These are phyloP conservation scores for Postia placenta DNA, from an alignment of 768 basidiomycete genomes.

Conservation along the genomic window DNA sequence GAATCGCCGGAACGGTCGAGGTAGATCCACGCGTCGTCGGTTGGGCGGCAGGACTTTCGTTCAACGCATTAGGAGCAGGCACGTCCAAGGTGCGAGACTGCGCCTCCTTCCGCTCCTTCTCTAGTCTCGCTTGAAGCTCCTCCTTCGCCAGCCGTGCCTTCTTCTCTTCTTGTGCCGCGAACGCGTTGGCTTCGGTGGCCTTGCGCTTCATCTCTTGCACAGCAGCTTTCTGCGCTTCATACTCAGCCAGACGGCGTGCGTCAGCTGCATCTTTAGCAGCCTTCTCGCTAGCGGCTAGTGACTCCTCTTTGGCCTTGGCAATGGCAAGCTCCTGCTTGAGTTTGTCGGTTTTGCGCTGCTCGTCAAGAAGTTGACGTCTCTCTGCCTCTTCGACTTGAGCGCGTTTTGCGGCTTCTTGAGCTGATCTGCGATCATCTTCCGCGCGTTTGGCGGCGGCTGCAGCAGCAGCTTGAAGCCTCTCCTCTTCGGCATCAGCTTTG, in stretches of 20 bases:
- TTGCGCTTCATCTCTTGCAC: conserved; percentile 1
- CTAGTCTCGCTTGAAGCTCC: conserved; percentile 3
- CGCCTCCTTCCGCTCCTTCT: conserved; percentile 6
- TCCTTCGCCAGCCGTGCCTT: background rate
- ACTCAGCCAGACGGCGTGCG: background rate
- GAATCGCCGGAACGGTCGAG: background rate
- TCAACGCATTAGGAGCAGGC: background rate
- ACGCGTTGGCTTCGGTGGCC: background rate
- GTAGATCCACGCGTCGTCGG: no score
- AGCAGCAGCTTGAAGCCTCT: conserved; percentile 1
- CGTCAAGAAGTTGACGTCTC: no score
- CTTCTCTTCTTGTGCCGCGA: conserved; percentile 1
- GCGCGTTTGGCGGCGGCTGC: background rate
- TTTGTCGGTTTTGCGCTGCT: background rate
- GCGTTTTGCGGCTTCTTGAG: background rate
- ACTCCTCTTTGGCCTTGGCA: background rate
- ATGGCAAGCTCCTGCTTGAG: background rate
- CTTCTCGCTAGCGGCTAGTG: background rate
- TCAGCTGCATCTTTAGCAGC: background rate
- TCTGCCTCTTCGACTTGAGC: no score
- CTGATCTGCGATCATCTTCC: background rate
- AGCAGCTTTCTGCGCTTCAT: background rate
- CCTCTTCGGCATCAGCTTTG: background rate
- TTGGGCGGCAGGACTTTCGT: no score
- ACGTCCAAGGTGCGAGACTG: background rate